A percentile compares a stretch with the other conserved stretches of the same genome.
phyloP scores from a whole-genome alignment of 1,284 basidiomycete species.

The Athelia sp. region DNA sequence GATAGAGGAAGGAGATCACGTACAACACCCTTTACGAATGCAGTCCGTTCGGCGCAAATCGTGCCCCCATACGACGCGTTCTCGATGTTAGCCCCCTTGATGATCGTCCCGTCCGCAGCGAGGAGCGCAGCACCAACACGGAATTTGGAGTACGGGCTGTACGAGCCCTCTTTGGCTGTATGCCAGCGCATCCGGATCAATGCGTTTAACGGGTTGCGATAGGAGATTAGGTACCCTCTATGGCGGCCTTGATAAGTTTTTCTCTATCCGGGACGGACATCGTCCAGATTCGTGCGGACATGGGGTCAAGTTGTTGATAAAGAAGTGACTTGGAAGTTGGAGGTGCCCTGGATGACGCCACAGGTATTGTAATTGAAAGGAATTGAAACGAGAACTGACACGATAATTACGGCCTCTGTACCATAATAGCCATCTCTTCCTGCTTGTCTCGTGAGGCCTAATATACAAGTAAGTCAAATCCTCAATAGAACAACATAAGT shows the following conservation, averaged over 20 bases:
- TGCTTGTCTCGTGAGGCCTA: neutral
- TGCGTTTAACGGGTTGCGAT: neutral
- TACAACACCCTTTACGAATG: conserved; percentile 82
- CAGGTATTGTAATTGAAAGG: no score
- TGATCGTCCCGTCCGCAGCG: conserved; percentile 61
- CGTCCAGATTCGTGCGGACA: conserved; percentile 1
- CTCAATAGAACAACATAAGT: neutral
- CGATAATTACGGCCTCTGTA: no score
- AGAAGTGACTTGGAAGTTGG: no score
- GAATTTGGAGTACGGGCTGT: conserved; percentile 82
- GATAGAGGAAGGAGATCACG: conserved; percentile 23
- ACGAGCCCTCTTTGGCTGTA: conserved; percentile 53
- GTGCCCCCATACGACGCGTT: conserved; percentile 85
- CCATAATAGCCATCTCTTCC: no score
- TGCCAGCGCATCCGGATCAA: neutral
- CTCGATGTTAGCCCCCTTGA: conserved; percentile 86
- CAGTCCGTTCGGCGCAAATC: conserved; percentile 89
- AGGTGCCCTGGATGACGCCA: no score
- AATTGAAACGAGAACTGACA: no score
- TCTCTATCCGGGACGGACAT: neutral
- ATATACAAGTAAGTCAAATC: neutral
- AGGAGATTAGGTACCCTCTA: neutral
- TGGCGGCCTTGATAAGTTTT: neutral
- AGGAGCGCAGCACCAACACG: conserved; percentile 85
- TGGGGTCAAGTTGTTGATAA: neutral